Percentiles rank a stretch among this genome's conserved stretches.
Conservation (phyloP, 1,139 yeast species). For the Debaryomyces subglobosus region DNA sequence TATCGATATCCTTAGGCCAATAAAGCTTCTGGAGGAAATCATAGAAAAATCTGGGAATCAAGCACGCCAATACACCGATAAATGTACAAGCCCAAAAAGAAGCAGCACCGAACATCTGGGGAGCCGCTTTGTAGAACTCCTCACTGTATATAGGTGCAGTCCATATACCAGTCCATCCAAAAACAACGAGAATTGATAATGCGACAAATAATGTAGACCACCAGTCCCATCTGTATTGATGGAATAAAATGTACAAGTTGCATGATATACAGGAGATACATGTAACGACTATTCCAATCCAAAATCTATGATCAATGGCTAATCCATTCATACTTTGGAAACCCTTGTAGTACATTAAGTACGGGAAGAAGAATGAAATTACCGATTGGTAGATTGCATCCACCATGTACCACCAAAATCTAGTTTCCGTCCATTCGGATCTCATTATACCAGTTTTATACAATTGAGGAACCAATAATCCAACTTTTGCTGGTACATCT, state of each 20-base stretch:
- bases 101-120: constrained; percentile 70
- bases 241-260: constrained; percentile 75
- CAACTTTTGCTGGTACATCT: constrained; percentile 82
- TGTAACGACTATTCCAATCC: constrained; percentile 82
- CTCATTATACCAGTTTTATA: constrained; percentile 85
- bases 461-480: constrained; percentile 86
- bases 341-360: constrained; percentile 58
- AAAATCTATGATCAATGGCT: constrained; percentile 78
- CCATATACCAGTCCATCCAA: constrained; percentile 93
- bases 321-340: constrained; percentile 66
- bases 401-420: constrained; percentile 81
- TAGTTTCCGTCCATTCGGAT: constrained; percentile 75
- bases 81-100: constrained; percentile 83
- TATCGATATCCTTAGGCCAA: constrained; percentile 80
- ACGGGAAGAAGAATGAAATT: constrained; percentile 86
- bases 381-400: constrained; percentile 91
- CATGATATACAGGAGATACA: constrained; percentile 80
- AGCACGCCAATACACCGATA: constrained; percentile 69
- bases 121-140: constrained; percentile 78
- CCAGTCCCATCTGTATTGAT: constrained; percentile 97
- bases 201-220: constrained; percentile 62
- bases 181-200: constrained; percentile 68
- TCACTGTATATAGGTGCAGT: constrained; percentile 57
- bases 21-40: constrained; percentile 65
- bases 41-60: constrained; percentile 74